Base-by-base conservation (phyloP, 345 rosid species). In the Combretum micranthum region DNA sequence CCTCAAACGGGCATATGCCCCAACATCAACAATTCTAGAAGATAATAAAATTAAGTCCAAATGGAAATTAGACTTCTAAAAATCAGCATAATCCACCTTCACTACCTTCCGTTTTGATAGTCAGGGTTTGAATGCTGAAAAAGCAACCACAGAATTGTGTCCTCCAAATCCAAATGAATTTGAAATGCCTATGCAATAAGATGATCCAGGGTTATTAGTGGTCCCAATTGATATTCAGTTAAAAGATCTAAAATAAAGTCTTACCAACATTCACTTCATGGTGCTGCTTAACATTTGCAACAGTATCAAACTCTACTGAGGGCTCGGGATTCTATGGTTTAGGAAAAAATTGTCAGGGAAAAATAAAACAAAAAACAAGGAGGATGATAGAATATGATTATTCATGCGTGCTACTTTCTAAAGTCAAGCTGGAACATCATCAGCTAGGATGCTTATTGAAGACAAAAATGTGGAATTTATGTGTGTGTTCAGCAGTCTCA, bases 211-310 rank as follows among this genome's bases (percentile, higher is more conserved):
- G 20, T 47, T 47, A 47, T 4, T 47, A 20, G 7, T 47, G 51
- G 20, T 5, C 5, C 51, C 20, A 17, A 47, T 6, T 10, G 51
- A 47, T 9, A 47, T 47, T 4, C 9, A 12, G 9, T 15, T 47
- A 20, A 5, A 4, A 5, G 15, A 47, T 47, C 26, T 2, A 25
- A 5, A 5, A 5, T 25, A 25, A 37, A 1, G 17, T 43, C 66
- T 12, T 55, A 62, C 65, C 47, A 19, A 53, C 66, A 62, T 62
- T 46, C 44, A 53, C 66, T 62, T 19, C 53, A 2, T 62, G 53
- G n/a, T 25, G 58, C 57, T 37, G 52, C 53, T 62, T 53, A 32
- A 22, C 46, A 32, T 53, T 62, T 2, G 59, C 23, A 44, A 62
- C 53, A 44, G 59, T 53, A 50, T 62, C 47, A 0, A 62, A 62